These are phyloP conservation scores for Gossypium trilobum DNA, from an alignment of 441 rosid genomes.

Conservation along the genomic window DNA sequence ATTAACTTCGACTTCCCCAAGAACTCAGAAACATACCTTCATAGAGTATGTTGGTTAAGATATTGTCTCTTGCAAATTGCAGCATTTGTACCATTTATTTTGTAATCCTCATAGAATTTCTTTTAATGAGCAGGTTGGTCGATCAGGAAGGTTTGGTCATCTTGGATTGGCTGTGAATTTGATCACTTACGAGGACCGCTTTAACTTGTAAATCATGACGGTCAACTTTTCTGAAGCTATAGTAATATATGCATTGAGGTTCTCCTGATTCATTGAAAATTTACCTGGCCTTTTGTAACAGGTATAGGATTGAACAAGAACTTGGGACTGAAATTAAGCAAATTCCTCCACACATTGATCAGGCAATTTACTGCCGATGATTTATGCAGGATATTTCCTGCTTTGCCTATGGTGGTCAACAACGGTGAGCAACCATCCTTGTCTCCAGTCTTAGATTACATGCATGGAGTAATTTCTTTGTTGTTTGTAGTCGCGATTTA, in stretches of 20 bases:
- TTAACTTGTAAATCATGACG: conserved; percentile 57
- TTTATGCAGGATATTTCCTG: conserved; percentile 16
- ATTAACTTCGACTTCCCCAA: conserved; percentile 95
- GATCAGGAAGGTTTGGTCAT: conserved; percentile 98
- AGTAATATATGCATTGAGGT: background rate
- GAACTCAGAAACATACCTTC: conserved; percentile 91
- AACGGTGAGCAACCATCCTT: conserved; percentile 33
- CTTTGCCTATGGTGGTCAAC: conserved; percentile 15
- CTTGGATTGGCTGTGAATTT: conserved; percentile 97
- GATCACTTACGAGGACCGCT: conserved; percentile 95
- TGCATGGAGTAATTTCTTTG: background rate
- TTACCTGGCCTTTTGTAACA: conserved; percentile 18
- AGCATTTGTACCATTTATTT: background rate
- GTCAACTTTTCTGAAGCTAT: conserved; percentile 6
- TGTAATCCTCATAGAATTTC: background rate
- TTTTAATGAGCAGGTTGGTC: conserved; percentile 65
- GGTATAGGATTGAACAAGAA: conserved; percentile 99
- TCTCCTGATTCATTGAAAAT: conserved; percentile 8
- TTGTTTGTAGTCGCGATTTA: background rate
- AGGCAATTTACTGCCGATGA: conserved; percentile 85
- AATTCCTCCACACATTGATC: conserved; percentile 95
- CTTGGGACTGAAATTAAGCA: conserved; percentile 98
- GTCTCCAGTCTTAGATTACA: background rate
- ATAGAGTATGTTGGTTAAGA: conserved; percentile 57
- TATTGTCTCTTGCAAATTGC: conserved; percentile 4